phyloP scores from a whole-genome alignment of 805 yeast species.

The Nakazawaea populi region DNA sequence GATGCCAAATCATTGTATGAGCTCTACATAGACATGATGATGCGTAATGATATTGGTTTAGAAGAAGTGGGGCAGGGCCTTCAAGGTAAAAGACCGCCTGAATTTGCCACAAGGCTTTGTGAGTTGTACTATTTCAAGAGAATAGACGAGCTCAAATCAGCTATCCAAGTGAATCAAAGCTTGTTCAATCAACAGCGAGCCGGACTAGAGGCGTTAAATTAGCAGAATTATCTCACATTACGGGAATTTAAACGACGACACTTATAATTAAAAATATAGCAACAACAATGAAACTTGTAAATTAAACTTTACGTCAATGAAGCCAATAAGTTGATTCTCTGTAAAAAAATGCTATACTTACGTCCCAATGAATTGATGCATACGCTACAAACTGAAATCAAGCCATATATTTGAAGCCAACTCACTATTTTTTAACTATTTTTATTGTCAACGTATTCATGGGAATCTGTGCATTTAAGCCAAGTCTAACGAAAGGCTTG shows the following conservation, averaged over 20 bases:
- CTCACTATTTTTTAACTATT: no score
- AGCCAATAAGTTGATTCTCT: no score
- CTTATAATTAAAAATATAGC: no score
- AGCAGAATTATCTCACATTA: neutral
- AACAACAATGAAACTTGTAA: no score
- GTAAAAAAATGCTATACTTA: no score
- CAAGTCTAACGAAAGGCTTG: neutral
- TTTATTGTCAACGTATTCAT: neutral
- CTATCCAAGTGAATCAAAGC: conserved; percentile 12
- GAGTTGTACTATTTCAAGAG: conserved; percentile 17
- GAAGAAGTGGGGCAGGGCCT: conserved; percentile 6
- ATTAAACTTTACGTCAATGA: no score
- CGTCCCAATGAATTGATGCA: no score
- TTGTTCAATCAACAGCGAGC: conserved; percentile 12
- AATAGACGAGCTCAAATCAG: conserved; percentile 16
- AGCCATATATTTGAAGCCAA: no score
- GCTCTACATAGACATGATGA: conserved; percentile 16
- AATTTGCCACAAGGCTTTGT: conserved; percentile 17
- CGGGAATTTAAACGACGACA: no score
- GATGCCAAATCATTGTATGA: conserved; percentile 15
- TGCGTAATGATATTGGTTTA: conserved; percentile 11
- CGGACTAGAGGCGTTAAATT: neutral
- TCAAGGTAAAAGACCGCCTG: conserved; percentile 13
- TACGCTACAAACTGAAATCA: no score
- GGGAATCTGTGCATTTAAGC: conserved; percentile 3